A percentile compares a stretch with the other conserved stretches of the same genome.
phyloP scores from a whole-genome alignment of 192 early-diverging fungal genomes.

The Backusella mclennaniae region DNA sequence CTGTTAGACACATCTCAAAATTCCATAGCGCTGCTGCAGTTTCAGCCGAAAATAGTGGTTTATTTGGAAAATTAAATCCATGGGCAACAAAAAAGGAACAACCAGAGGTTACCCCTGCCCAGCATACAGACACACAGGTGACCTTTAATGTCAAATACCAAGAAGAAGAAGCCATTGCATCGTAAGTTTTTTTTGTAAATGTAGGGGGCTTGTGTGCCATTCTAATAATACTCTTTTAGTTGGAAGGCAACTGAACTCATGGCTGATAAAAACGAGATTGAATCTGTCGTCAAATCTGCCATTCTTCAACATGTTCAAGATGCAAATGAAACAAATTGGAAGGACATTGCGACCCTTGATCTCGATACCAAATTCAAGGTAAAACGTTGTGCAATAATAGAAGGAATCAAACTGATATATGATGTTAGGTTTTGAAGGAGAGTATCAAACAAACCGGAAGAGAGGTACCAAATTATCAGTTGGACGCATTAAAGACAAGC shows the following conservation, averaged over 20 bases:
- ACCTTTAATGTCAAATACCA: constrained; percentile 28
- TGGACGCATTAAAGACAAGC: constrained; percentile 38
- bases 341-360: constrained; percentile 18
- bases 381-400: background rate
- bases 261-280: constrained; percentile 23
- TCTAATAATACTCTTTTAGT: constrained; percentile 7
- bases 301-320: constrained; percentile 21
- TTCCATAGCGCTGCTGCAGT: constrained; percentile 6
- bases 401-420: background rate
- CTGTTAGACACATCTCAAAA: constrained; percentile 2
- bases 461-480: constrained; percentile 36
- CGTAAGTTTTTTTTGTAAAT: background rate
- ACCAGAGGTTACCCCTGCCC: constrained; percentile 24
- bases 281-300: constrained; percentile 17
- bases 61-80: constrained; percentile 25
- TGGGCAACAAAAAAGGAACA: constrained; percentile 21
- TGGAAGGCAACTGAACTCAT: constrained; percentile 24
- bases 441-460: constrained; percentile 31
- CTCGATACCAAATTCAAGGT: constrained; percentile 39
- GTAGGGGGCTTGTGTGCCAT: background rate
- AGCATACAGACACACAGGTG: constrained; percentile 6
- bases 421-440: constrained; percentile 36
- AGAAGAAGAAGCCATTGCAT: constrained; percentile 13
- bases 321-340: constrained; percentile 20
- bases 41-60: constrained; percentile 4